These are phyloP conservation scores for Xanthoceras sorbifolium DNA, from an alignment of 345 rosid species.

Conservation along the genomic window DNA sequence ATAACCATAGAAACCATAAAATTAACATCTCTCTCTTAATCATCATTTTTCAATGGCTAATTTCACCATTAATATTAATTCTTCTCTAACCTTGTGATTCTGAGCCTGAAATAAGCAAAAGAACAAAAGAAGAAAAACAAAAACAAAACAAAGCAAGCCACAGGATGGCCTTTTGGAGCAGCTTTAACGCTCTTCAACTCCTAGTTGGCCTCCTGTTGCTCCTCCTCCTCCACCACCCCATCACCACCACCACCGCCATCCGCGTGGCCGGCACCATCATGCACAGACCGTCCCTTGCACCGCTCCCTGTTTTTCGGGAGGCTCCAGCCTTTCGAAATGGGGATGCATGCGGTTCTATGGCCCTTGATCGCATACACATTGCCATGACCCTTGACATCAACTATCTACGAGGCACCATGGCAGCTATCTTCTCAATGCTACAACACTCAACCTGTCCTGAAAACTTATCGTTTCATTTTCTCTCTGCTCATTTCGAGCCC, in stretches of 20 bases:
- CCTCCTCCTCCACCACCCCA: constrained; percentile 45
- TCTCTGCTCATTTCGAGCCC: constrained; percentile 41
- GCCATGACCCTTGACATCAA: constrained; percentile 73
- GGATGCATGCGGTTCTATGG: constrained; percentile 35
- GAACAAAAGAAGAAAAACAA: background rate
- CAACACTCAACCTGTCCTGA: constrained; percentile 64
- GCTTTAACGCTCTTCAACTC: constrained; percentile 21
- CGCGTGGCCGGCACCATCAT: constrained; percentile 40
- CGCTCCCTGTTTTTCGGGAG: constrained; percentile 50
- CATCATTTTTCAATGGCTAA: background rate
- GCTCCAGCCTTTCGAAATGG: constrained; percentile 62
- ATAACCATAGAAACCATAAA: background rate
- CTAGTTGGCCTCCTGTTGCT: constrained; percentile 66
- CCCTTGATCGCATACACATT: constrained; percentile 43
- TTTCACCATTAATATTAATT: background rate
- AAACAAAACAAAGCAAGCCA: constrained; percentile 8
- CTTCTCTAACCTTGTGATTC: background rate
- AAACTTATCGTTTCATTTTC: constrained; percentile 67
- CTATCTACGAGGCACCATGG: constrained; percentile 74
- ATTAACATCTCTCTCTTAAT: background rate
- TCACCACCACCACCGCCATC: constrained; percentile 32
- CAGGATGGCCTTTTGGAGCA: constrained; percentile 73
- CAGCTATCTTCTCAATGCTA: constrained; percentile 59
- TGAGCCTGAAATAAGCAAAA: background rate
- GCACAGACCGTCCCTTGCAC: constrained; percentile 30